These are phyloP conservation scores for Astrocystis sublimbata DNA, from an alignment of 495 filamentous ascomycete species.

Conservation along the genomic window DNA sequence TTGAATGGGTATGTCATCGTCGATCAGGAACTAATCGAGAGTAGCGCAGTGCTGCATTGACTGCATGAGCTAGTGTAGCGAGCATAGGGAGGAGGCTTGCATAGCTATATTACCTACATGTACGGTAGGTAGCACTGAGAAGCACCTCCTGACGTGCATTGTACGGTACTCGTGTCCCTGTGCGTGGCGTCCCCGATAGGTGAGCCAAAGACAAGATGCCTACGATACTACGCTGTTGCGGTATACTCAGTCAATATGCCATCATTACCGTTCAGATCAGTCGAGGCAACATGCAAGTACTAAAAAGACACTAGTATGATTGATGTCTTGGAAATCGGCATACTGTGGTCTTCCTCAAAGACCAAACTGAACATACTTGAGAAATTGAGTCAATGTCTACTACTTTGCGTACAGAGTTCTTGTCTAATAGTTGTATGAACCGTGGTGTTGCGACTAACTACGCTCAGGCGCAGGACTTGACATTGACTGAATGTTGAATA, in stretches of 20 bases:
- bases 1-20: neutral
- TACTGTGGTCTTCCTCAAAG: neutral
- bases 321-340: neutral
- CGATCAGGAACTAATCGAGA: neutral
- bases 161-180: too few species aligned
- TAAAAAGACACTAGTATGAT: neutral
- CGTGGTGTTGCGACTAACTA: too few species aligned
- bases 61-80: neutral
- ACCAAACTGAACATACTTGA: neutral
- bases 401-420: too few species aligned
- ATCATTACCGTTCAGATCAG: neutral
- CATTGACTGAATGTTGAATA: neutral
- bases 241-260: neutral
- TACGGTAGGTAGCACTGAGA: neutral
- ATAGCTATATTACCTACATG: neutral
- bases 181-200: neutral
- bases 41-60: neutral
- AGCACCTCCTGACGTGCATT: too few species aligned
- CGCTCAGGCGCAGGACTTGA: too few species aligned
- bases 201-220: neutral
- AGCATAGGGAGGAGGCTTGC: conserved; percentile 2
- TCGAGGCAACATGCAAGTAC: neutral
- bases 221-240: neutral
- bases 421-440: too few species aligned
- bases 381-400: too few species aligned